Base-by-base conservation (phyloP, 1,139 yeast species). In the Lodderomyces oxycetoniae region DNA sequence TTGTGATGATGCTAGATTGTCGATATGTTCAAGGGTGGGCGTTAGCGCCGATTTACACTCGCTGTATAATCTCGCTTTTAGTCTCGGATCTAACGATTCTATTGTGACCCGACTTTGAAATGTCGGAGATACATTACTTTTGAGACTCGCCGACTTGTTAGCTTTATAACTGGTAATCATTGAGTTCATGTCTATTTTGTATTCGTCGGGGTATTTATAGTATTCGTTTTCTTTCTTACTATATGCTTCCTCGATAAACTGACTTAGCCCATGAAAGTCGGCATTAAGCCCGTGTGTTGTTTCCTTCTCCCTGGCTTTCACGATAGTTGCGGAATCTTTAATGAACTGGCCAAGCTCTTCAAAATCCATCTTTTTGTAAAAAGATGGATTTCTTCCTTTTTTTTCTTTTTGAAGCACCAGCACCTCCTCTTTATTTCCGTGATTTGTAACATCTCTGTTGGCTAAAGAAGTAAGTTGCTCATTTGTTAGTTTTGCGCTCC, bases 21-120 rank as follows among this genome's bases (percentile, higher is more conserved):
- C 43, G 4, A 63, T 55, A 33, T 52, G 40, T 1, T 43, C 34
- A 3, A 57, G 31, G 1, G 63, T 54, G 7, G 64, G 62, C 1
- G 20, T 31, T 33, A 63, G 48, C 0, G 63, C 58, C 3, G 32
- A 42, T 13, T 43, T 41, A 5, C 53, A 45, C 35, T 46, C 40
- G 6, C 41, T 33, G 31, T 53, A 46, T 31, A 57, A 39, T 23
- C 49, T 49, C 4, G 40, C 39, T 21, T 39, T 39, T 17, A 47
- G 31, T n/a, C 30, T 26, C 16, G 17, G 20, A 19, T 22, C 30
- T 16, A 26, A 19, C 4, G 30, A 17, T 12, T 20, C 26, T 17
- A 32, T 21, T 14, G 36, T 19, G 39, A 41, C 16, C 39, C 40
- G 15, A 15, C 25, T 32, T 17, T 27, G 34, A 30, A 17, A 30